Evolutionary conservation across 2,329 filamentous ascomycete species (phyloP).

Genomic region (Hypocreales sp.): DNA sequence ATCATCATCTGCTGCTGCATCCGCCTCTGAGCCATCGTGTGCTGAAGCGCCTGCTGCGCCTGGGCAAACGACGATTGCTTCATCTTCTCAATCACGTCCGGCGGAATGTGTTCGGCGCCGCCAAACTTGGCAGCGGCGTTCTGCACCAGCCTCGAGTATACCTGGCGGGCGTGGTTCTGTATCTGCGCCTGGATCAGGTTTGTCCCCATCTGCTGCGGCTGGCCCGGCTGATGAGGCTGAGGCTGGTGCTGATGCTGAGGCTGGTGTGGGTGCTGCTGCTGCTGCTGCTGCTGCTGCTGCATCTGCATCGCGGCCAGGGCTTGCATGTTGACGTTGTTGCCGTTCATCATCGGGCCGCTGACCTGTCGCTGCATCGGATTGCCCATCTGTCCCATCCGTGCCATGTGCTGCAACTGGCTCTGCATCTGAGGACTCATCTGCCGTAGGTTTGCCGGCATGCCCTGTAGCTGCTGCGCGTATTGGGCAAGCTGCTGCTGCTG

Average conservation of each 20-base stretch:
- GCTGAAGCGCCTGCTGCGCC: conserved; percentile 20
- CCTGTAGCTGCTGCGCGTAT: conserved; percentile 24
- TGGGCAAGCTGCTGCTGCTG: conserved; percentile 26
- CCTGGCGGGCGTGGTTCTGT: conserved; percentile 15
- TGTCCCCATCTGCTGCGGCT: conserved; percentile 14
- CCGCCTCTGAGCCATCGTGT: conserved; percentile 15
- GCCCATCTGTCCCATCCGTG: conserved; percentile 19
- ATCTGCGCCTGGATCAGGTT: conserved; percentile 15
- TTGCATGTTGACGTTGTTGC: conserved; percentile 23
- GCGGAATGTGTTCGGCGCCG: conserved; percentile 27
- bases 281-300: conserved; percentile 14
- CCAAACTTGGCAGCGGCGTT: conserved; percentile 20
- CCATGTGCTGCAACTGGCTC: conserved; percentile 21
- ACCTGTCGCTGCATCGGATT: conserved; percentile 22
- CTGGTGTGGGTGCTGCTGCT: conserved; percentile 20
- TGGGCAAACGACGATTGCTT: conserved; percentile 24
- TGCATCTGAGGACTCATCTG: conserved; percentile 23
- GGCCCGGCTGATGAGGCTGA: conserved; percentile 13
- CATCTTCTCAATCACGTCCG: conserved; percentile 26
- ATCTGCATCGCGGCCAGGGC: conserved; percentile 20
- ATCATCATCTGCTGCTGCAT: conserved; percentile 18
- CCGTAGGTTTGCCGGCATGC: conserved; percentile 20
- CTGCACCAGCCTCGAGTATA: conserved; percentile 25
- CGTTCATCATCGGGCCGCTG: conserved; percentile 25
- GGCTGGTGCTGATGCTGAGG: conserved; percentile 15